phyloP scores from a whole-genome alignment of 257 asterid genomes.

The Nicotiana otophora region DNA sequence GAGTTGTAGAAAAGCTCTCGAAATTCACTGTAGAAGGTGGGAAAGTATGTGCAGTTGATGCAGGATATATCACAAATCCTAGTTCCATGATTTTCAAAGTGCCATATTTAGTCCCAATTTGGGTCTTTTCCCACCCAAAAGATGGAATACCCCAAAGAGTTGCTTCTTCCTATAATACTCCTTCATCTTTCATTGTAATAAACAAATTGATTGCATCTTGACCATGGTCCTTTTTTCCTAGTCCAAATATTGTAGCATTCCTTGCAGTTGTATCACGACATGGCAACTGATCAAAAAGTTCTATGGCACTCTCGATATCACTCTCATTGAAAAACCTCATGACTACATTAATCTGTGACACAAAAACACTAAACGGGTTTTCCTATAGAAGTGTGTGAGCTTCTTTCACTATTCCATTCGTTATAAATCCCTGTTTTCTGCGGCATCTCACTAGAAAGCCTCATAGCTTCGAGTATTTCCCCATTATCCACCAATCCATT shows the following conservation, averaged over 20 bases:
- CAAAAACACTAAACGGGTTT: conserved; percentile 30
- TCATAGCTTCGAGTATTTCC: conserved; percentile 37
- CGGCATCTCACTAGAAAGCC: conserved; percentile 45
- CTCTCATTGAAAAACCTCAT: conserved; percentile 44
- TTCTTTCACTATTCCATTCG: conserved; percentile 37
- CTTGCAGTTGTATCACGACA: conserved; percentile 47
- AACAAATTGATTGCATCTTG: conserved; percentile 48
- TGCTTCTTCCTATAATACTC: no score
- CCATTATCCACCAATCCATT: conserved; percentile 33
- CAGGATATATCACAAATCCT: not conserved
- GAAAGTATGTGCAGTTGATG: not conserved
- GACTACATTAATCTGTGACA: conserved; percentile 53
- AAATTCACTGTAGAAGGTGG: not conserved
- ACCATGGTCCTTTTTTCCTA: conserved; percentile 44
- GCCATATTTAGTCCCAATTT: not conserved
- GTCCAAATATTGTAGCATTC: conserved; percentile 63
- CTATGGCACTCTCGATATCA: conserved; percentile 34
- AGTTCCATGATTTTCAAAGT: not conserved
- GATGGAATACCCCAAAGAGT: no score
- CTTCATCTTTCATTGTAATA: not conserved
- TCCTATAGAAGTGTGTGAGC: conserved; percentile 49
- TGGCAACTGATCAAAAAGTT: conserved; percentile 38
- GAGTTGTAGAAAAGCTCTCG: not conserved
- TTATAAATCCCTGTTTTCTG: conserved; percentile 35
- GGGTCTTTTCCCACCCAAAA: not conserved